Evolutionary conservation across 441 rosid species (phyloP).

Genomic region (Aleurites moluccanus): DNA sequence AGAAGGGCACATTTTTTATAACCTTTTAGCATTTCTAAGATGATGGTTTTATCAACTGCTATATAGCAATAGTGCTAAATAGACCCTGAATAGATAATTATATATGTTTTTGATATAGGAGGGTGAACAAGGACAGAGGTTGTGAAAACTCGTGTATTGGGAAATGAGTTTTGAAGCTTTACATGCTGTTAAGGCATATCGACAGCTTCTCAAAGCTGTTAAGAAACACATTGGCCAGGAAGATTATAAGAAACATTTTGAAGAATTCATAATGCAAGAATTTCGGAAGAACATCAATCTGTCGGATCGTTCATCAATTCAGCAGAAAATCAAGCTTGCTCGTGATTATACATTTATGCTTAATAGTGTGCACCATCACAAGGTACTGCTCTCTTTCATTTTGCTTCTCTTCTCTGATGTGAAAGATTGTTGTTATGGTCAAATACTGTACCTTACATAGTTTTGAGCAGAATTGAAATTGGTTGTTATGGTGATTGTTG

Average conservation of each 20-base stretch:
- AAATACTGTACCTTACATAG: no score
- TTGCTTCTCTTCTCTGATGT: no score
- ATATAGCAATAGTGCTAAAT: background rate
- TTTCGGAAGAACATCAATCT: slow-evolving; percentile 50
- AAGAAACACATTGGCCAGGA: slow-evolving; percentile 72
- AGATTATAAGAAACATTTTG: slow-evolving; percentile 67
- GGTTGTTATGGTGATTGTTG: background rate
- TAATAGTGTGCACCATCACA: slow-evolving; percentile 82
- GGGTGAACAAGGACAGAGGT: background rate
- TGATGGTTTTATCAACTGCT: background rate
- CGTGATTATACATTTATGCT: slow-evolving; percentile 61
- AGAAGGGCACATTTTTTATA: no score
- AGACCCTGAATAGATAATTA: background rate
- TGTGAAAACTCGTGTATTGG: slow-evolving; percentile 4
- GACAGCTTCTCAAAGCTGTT: slow-evolving; percentile 70
- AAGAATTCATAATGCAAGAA: slow-evolving; percentile 50
- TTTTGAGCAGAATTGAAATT: background rate
- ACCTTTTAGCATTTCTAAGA: background rate
- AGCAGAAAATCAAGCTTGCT: slow-evolving; percentile 62
- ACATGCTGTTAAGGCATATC: slow-evolving; percentile 54
- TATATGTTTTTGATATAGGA: slow-evolving; percentile 12
- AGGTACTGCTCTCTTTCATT: slow-evolving; percentile 36
- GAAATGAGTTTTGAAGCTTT: slow-evolving; percentile 47
- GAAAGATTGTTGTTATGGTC: background rate
- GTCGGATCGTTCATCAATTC: slow-evolving; percentile 33